These are phyloP conservation scores for Wickerhamiella infanticola DNA, from an alignment of 1,139 yeast species.

Conservation along the genomic window DNA sequence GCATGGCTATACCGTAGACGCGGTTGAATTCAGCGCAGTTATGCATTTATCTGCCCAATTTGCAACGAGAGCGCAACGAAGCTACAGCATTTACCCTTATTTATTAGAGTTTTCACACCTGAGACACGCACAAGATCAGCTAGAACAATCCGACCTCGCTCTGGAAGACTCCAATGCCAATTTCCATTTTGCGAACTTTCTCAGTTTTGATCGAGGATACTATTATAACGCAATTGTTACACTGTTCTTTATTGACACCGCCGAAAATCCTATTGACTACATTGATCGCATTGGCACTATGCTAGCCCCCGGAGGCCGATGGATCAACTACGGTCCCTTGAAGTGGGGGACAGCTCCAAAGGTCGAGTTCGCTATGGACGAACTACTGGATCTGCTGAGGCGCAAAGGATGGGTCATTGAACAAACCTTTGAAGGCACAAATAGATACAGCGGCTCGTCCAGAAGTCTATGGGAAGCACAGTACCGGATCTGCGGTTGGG, in stretches of 20 bases:
- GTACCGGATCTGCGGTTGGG: slow-evolving; percentile 20
- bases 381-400: slow-evolving; percentile 36
- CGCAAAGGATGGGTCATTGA: slow-evolving; percentile 52
- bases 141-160: slow-evolving; percentile 26
- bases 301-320: slow-evolving; percentile 38
- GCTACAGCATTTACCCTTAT: slow-evolving; percentile 36
- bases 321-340: slow-evolving; percentile 80
- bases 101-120: slow-evolving; percentile 63
- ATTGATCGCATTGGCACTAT: slow-evolving; percentile 39
- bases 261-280: slow-evolving; percentile 64
- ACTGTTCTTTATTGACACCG: slow-evolving; percentile 73
- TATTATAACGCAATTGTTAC: slow-evolving; percentile 35
- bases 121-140: slow-evolving; percentile 33
- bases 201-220: slow-evolving; percentile 18
- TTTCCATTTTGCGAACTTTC: slow-evolving; percentile 48
- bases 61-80: slow-evolving; percentile 24
- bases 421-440: slow-evolving; percentile 21
- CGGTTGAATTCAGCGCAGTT: slow-evolving; percentile 56
- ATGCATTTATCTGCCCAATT: slow-evolving; percentile 59
- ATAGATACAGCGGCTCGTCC: slow-evolving; percentile 21
- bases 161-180: slow-evolving; percentile 16
- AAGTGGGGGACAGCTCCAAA: slow-evolving; percentile 81
- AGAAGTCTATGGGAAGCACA: slow-evolving; percentile 18
- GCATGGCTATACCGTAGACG: slow-evolving; percentile 33
- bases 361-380: slow-evolving; percentile 56